These are phyloP conservation scores for Peribolospora kevripleyi DNA, from an alignment of 768 basidiomycete species.

Conservation along the genomic window DNA sequence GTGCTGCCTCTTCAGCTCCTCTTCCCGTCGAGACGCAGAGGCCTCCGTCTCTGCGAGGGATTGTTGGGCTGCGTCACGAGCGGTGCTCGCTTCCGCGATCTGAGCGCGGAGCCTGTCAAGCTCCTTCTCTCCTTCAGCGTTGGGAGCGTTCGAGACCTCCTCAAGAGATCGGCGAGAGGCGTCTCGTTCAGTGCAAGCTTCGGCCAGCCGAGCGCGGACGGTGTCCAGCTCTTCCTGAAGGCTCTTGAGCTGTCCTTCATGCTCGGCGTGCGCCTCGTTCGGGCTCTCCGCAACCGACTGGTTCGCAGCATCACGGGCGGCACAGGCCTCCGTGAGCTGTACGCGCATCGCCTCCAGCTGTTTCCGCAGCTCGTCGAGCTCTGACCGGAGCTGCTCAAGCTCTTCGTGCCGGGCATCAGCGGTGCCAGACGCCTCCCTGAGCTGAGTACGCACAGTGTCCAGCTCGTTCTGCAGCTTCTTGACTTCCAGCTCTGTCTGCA, in stretches of 20 bases:
- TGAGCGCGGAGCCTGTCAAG: conserved; percentile 1
- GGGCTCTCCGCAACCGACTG: not conserved
- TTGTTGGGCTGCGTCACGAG: not conserved
- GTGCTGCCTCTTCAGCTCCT: not conserved
- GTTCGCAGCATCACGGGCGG: not conserved
- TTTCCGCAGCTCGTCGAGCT: too few species aligned
- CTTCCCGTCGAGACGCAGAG: not conserved
- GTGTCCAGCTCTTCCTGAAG: not conserved
- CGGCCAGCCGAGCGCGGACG: not conserved
- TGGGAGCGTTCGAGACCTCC: conserved; percentile 2
- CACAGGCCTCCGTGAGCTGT: not conserved
- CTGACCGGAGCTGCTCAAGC: too few species aligned
- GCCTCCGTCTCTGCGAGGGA: not conserved
- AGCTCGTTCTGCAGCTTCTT: not conserved
- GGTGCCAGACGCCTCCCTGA: too few species aligned
- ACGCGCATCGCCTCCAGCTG: not conserved
- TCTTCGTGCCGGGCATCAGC: too few species aligned
- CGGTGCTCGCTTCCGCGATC: conserved; percentile 4
- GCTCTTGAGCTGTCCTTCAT: not conserved
- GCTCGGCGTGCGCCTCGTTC: too few species aligned
- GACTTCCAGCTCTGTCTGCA: not conserved
- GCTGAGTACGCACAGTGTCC: not conserved
- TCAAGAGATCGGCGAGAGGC: not conserved
- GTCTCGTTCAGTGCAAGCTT: not conserved
- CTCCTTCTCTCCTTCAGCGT: conserved; percentile 1